phyloP scores from a whole-genome alignment of 352 stramenopile genomes.

The Phytopythium helicoides region DNA sequence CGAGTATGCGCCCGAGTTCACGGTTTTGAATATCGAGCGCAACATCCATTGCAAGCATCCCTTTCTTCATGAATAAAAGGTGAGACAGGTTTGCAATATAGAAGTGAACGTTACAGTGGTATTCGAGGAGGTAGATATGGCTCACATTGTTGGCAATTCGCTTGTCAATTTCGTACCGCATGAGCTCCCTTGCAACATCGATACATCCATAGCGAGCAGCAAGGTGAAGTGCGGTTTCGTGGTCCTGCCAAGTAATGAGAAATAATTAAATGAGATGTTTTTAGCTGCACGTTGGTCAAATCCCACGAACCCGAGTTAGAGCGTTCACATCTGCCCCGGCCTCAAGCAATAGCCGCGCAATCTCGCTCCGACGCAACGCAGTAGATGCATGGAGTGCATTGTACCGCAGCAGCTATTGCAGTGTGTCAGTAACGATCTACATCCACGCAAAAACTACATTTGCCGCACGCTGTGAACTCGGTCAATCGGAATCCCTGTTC shows the following conservation, averaged over 20 bases:
- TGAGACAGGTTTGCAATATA: no score
- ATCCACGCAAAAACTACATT: not conserved
- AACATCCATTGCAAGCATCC: slow-evolving; percentile 41
- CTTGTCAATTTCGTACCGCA: slow-evolving; percentile 34
- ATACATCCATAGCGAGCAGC: slow-evolving; percentile 40
- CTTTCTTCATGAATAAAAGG: slow-evolving; percentile 19
- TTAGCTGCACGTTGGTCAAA: not conserved
- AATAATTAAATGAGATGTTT: not conserved
- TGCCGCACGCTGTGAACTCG: slow-evolving; percentile 41
- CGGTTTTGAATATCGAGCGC: slow-evolving; percentile 34
- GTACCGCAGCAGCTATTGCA: slow-evolving; percentile 40
- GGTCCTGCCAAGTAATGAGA: slow-evolving; percentile 13
- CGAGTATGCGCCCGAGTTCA: slow-evolving; percentile 34
- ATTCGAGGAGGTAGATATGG: no score
- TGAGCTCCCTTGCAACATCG: slow-evolving; percentile 31
- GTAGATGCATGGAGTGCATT: slow-evolving; percentile 49
- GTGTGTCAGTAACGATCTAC: not conserved
- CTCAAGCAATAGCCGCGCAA: slow-evolving; percentile 43
- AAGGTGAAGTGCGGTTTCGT: slow-evolving; percentile 39
- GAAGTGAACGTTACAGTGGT: no score
- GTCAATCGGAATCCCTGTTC: slow-evolving; percentile 50
- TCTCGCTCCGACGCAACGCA: slow-evolving; percentile 22
- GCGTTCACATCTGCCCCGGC: slow-evolving; percentile 41
- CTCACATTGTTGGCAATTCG: slow-evolving; percentile 27
- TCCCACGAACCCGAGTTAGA: slow-evolving; percentile 22